Percentiles rank a stretch among this genome's conserved stretches.
Conservation (phyloP, 371 early-diverging fungal genomes). For the Zopfochytrium polystomum region DNA sequence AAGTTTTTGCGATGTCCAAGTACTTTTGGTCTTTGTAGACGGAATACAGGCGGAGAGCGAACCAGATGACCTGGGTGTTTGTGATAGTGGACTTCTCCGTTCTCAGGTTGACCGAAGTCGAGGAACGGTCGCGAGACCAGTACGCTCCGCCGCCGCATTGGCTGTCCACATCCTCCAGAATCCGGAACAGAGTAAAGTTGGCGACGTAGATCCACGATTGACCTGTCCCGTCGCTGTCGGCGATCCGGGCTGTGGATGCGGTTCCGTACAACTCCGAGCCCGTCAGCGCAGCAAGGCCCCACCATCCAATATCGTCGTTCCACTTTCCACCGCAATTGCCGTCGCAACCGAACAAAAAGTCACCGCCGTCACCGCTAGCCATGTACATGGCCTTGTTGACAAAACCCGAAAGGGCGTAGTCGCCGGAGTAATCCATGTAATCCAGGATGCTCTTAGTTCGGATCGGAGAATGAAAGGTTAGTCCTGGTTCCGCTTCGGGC, state of each 20-base stretch:
- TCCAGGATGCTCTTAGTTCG: not conserved
- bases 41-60: constrained; percentile 32
- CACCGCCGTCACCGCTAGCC: constrained; percentile 8
- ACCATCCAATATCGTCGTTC: constrained; percentile 24
- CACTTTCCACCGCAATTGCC: constrained; percentile 1
- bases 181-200: constrained; percentile 30
- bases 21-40: constrained; percentile 28
- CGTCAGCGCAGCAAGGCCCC: constrained; percentile 9
- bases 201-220: constrained; percentile 30
- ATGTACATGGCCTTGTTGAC: not conserved
- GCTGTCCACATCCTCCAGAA: constrained; percentile 35
- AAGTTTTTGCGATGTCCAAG: constrained; percentile 12
- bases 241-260: not conserved
- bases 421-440: constrained; percentile 7
- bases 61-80: constrained; percentile 36
- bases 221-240: constrained; percentile 2
- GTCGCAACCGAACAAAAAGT: constrained; percentile 9
- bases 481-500: too few species aligned
- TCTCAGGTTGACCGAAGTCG: constrained; percentile 1
- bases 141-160: constrained; percentile 43
- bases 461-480: not conserved
- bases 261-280: not conserved
- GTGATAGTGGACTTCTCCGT: constrained; percentile 45
- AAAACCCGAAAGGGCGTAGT: not conserved
- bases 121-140: constrained; percentile 39